Evolutionary conservation across 169 alveolate species (phyloP), one percentile per base, ranked within the genome.

Genomic region (Cryptosporidium ubiquitum): DNA sequence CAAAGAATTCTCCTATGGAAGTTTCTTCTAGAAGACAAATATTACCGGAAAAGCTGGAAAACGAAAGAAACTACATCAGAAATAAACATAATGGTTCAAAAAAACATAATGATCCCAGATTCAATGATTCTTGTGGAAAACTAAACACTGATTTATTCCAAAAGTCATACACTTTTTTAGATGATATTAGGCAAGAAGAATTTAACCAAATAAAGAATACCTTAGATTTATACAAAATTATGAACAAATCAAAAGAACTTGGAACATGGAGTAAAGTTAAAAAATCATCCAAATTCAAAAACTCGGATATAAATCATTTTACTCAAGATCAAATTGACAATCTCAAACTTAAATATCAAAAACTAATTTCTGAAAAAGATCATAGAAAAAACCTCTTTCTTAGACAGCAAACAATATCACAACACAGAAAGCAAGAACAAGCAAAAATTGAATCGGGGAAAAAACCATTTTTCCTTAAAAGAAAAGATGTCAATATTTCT

Each of bases 121-220:
- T 79, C n/a, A 79, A 79, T 26, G 89, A 79, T 26, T 58, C 75
- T 40, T 79, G 69, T 64, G 89, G 89, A 42, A 79, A 79, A 35
- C 58, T 79, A 1, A 79, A 79, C 31, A 64, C 68, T 58, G 79
- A 79, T 29, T 64, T 79, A 64, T 79, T 79, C 66, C 89, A 79
- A 7, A 79, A 64, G 29, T 79, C 89, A 31, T 79, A 79, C 40
- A n/a, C 23, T 6, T 79, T 79, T 29, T 23, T 79, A 29, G 89
- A 79, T 20, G 68, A 79, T 10, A 79, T 79, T 2, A 58, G 74
- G n/a, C 37, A 79, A n/a, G 26, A 61, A 26, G 89, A 79, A 40
- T 61, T 61, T 33, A 39, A 61, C n/a, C 51, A 79, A 16, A 79
- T 79, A 18, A 79, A 58, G 20, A 64, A 79, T 58, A 79, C 58